phyloP scores from a whole-genome alignment of 2,329 filamentous ascomycete species.

The Clarireedia hainanense region DNA sequence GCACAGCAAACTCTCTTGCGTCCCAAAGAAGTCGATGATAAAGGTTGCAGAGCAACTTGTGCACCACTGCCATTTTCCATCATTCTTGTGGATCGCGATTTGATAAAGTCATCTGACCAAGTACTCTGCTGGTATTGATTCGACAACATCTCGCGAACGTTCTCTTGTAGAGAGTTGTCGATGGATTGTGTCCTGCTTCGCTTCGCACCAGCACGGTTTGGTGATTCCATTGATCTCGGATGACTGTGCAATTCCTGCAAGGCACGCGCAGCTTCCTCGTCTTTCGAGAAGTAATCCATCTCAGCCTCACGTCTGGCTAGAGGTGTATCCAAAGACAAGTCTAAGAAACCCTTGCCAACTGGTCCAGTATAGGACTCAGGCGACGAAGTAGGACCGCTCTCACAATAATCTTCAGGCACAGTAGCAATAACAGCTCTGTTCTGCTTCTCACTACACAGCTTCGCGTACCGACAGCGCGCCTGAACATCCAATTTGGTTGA shows the following conservation, averaged over 20 bases:
- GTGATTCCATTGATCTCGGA: constrained; percentile 33
- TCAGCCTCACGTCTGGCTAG: constrained; percentile 40
- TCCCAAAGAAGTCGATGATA: constrained; percentile 36
- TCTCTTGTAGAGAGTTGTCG: constrained; percentile 56
- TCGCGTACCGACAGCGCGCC: constrained; percentile 57
- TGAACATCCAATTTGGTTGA: constrained; percentile 49
- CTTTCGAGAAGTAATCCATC: constrained; percentile 34
- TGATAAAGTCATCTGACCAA: constrained; percentile 23
- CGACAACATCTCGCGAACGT: constrained; percentile 55
- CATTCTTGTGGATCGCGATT: constrained; percentile 29
- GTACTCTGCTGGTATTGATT: constrained; percentile 23
- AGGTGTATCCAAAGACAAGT: constrained; percentile 42
- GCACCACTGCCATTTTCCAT: constrained; percentile 31
- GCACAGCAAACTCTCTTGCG: constrained; percentile 62
- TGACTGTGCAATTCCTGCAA: constrained; percentile 55
- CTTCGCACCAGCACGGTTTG: constrained; percentile 40
- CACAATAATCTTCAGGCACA: constrained; percentile 49
- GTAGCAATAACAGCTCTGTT: constrained; percentile 47
- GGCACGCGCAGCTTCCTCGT: constrained; percentile 47
- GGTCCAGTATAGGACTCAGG: constrained; percentile 50
- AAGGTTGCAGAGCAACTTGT: constrained; percentile 36
- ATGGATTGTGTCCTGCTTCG: constrained; percentile 51
- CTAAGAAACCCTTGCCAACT: constrained; percentile 43
- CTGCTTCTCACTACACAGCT: constrained; percentile 49
- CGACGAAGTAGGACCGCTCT: constrained; percentile 43